Base-by-base conservation (phyloP, 345 rosid species). In the Boechera stricta region DNA sequence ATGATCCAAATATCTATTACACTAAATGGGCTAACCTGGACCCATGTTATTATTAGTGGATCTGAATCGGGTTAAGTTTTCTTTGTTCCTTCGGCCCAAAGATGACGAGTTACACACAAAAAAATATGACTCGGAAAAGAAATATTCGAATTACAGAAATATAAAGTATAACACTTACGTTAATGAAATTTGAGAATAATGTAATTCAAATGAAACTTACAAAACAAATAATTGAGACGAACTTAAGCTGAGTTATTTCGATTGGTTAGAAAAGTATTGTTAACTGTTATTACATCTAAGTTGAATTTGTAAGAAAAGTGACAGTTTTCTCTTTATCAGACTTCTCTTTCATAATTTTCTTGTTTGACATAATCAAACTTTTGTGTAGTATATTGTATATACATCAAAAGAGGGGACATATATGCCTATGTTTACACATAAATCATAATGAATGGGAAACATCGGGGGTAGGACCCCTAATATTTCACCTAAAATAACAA, bases 401-500 rank as follows among this genome's bases (percentile, higher is more conserved):
- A 58, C 24, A 21, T 21, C 24, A 21, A 21, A 33, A 58, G 26
- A 58, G 42, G 32, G 4, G 63, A 58, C 26, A 18, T 41, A 39
- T 39, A 39, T 36, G 2, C 24, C 24, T 21, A 21, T 21, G 24
- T 21, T 21, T 21, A 21, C 24, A 21, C 24, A 21, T 21, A 21
- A 21, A 48, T 45, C 10, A 18, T 48, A 18, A 49, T 36, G 62
- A 39, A 68, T 49, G 45, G 31, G 45, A 26, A 69, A 54, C 39
- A 38, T 7, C 9, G 38, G 6, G 15, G 15, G 71, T 65, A 58
- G 67, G 79, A 66, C 67, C 78, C 29, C 42, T 57, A n/a, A 28
- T 57, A 24, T 66, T 45, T 74, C 59, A 74, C 67, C 52, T 56
- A 74, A 6, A 44, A 21, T 1, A 33, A 47, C 52, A 58, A 75